Conservation (phyloP, 2,329 filamentous ascomycete genomes). For the Colletotrichum incanum region DNA sequence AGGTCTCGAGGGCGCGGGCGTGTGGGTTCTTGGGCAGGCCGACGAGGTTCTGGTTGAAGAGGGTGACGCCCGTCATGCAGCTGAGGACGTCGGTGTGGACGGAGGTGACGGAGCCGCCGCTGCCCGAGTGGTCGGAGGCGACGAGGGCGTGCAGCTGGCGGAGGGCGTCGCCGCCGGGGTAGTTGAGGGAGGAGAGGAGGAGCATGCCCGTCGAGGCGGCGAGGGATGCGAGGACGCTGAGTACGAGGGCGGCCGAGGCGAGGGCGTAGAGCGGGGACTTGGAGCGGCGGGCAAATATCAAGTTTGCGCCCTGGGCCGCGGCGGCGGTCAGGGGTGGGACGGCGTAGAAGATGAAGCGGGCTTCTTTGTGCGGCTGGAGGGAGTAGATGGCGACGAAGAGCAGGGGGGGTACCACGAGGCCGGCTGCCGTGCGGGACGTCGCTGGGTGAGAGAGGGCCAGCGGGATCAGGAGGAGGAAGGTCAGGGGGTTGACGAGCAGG, state of each 20-base stretch:
- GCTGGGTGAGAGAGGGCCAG: slow-evolving; percentile 66
- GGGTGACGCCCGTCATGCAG: slow-evolving; percentile 79
- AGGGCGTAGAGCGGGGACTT: slow-evolving; percentile 72
- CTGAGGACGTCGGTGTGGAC: slow-evolving; percentile 77
- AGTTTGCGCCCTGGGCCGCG: slow-evolving; percentile 81
- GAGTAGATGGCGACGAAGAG: slow-evolving; percentile 87
- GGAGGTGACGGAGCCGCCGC: slow-evolving; percentile 52
- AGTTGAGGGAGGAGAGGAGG: slow-evolving; percentile 88
- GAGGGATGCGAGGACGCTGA: slow-evolving; percentile 74
- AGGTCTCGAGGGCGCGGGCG: slow-evolving; percentile 42
- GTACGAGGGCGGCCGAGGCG: slow-evolving; percentile 68
- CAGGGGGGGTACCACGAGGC: slow-evolving; percentile 76
- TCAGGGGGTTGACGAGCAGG: slow-evolving; percentile 85
- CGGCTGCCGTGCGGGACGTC: slow-evolving; percentile 59
- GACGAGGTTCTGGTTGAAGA: slow-evolving; percentile 70
- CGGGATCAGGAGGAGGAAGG: slow-evolving; percentile 69
- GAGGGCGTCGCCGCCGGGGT: slow-evolving; percentile 90
- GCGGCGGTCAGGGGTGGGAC: slow-evolving; percentile 86
- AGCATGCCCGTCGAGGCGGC: slow-evolving; percentile 77
- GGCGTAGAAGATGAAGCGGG: slow-evolving; percentile 93
- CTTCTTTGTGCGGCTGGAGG: slow-evolving; percentile 93
- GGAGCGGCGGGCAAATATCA: slow-evolving; percentile 75
- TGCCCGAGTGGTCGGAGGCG: slow-evolving; percentile 40
- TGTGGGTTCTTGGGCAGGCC: slow-evolving; percentile 55
- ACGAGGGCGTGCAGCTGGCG: slow-evolving; percentile 63